phyloP scores from a whole-genome alignment of 768 basidiomycete species.

The Leccinum rimulosum region DNA sequence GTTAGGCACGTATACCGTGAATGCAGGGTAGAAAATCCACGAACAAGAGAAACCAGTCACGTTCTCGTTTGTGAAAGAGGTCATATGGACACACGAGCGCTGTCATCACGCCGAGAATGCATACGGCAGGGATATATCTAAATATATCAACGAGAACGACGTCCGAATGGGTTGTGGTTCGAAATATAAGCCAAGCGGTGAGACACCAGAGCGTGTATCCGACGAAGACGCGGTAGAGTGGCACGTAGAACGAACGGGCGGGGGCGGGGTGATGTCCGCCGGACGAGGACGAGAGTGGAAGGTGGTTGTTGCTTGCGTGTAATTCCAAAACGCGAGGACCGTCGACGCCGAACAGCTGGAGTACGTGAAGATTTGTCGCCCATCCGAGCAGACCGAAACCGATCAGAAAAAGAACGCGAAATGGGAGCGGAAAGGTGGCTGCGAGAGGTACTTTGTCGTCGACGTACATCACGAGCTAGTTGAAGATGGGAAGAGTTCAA shows the following conservation, averaged over 20 bases:
- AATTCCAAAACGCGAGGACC: conserved; percentile 69
- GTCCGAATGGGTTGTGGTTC: conserved; percentile 56
- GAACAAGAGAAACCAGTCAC: conserved; percentile 77
- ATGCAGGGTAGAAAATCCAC: conserved; percentile 29
- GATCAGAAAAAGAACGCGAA: conserved; percentile 79
- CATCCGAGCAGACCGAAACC: conserved; percentile 84
- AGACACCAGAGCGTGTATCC: conserved; percentile 62
- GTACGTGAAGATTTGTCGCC: conserved; percentile 90
- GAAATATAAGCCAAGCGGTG: conserved; percentile 67
- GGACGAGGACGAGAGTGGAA: conserved; percentile 23
- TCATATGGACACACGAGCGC: conserved; percentile 67
- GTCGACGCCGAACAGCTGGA: conserved; percentile 74
- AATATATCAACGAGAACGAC: conserved; percentile 64
- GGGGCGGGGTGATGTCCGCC: conserved; percentile 23
- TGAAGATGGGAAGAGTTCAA: not conserved
- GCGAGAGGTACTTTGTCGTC: conserved; percentile 47
- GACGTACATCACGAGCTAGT: conserved; percentile 30
- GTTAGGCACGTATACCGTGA: not conserved
- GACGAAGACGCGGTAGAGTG: conserved; percentile 66
- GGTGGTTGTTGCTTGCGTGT: conserved; percentile 8
- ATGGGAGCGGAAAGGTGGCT: conserved; percentile 81
- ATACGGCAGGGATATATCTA: conserved; percentile 73
- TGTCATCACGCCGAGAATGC: conserved; percentile 54
- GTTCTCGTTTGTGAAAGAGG: conserved; percentile 63
- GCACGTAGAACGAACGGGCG: conserved; percentile 44